Evolutionary conservation across 2,329 filamentous ascomycete genomes (phyloP).

Genomic region (Venturia oleaginea): DNA sequence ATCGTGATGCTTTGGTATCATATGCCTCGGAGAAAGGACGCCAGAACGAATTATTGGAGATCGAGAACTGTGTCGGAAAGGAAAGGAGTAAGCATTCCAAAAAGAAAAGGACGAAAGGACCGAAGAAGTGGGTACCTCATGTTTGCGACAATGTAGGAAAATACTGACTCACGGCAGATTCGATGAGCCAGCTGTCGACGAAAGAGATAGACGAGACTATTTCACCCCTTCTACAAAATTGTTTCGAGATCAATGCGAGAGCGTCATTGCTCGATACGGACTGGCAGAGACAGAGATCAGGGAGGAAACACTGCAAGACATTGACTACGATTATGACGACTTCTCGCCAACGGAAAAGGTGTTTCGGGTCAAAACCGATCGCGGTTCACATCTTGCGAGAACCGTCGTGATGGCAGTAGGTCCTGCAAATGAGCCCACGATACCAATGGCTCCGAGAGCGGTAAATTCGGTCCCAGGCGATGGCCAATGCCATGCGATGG

Average conservation of each 20-base stretch:
- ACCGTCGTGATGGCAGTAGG: conserved; percentile 61
- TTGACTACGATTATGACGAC: conserved; percentile 43
- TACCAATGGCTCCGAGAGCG: conserved; percentile 27
- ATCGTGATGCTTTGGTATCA: conserved; percentile 63
- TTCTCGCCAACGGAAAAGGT: conserved; percentile 40
- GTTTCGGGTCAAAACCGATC: conserved; percentile 55
- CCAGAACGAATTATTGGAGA: conserved; percentile 46
- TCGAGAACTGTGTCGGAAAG: conserved; percentile 66
- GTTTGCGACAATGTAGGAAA: not conserved
- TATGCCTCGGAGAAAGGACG: conserved; percentile 54
- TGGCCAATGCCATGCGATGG: conserved; percentile 55
- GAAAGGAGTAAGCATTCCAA: conserved; percentile 68
- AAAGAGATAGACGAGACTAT: conserved; percentile 38
- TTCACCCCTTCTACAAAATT: conserved; percentile 32
- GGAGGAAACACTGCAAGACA: conserved; percentile 50
- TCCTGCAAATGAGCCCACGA: conserved; percentile 53
- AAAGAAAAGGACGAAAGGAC: conserved; percentile 50
- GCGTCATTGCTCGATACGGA: conserved; percentile 31
- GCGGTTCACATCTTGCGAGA: conserved; percentile 46
- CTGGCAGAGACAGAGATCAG: conserved; percentile 46
- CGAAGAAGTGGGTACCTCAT: conserved; percentile 35
- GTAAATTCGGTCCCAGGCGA: conserved; percentile 31
- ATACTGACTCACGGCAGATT: not conserved
- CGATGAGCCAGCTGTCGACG: not conserved
- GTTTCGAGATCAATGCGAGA: conserved; percentile 34